Percentiles rank a stretch among this genome's conserved stretches.
Conservation (phyloP, 495 filamentous ascomycete species). For the Sabuloglossum arenarium region DNA sequence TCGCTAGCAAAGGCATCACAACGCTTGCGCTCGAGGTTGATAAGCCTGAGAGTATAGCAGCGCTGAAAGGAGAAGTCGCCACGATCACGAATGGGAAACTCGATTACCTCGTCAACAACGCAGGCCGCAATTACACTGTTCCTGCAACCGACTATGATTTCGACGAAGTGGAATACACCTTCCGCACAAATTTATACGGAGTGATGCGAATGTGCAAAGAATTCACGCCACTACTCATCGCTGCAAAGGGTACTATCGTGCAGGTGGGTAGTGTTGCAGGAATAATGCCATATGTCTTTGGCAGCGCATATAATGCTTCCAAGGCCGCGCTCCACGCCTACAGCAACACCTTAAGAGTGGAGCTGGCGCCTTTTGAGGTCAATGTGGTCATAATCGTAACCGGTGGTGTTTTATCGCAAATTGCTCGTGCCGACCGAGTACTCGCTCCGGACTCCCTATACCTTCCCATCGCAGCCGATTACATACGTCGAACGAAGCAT, state of each 20-base stretch:
- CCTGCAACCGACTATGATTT: slow-evolving; percentile 35
- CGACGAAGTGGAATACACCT: slow-evolving; percentile 27
- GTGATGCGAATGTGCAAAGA: slow-evolving; percentile 38
- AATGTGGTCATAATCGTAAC: slow-evolving; percentile 19
- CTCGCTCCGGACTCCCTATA: too few relatives aligned
- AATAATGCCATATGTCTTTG: slow-evolving; percentile 33
- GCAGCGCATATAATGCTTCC: slow-evolving; percentile 36
- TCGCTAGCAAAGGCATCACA: slow-evolving; percentile 27
- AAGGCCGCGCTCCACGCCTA: slow-evolving; percentile 44
- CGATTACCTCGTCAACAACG: slow-evolving; percentile 42
- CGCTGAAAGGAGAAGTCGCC: slow-evolving; percentile 23
- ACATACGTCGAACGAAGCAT: too few relatives aligned
- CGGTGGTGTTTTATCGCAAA: too few relatives aligned
- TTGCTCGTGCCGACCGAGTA: too few relatives aligned
- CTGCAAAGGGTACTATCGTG: slow-evolving; percentile 37
- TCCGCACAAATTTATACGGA: slow-evolving; percentile 37
- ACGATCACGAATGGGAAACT: slow-evolving; percentile 24
- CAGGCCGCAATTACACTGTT: slow-evolving; percentile 36
- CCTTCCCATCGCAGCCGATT: too few relatives aligned
- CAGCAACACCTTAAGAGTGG: slow-evolving; percentile 37
- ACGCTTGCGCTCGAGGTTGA: slow-evolving; percentile 33
- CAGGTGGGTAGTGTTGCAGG: slow-evolving; percentile 37
- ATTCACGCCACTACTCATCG: slow-evolving; percentile 36
- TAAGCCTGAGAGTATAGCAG: slow-evolving; percentile 23
- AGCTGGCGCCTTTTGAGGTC: slow-evolving; percentile 25